These are phyloP conservation scores for Trichothecium sympodiale DNA, from an alignment of 2,329 filamentous ascomycete species.

Conservation along the genomic window DNA sequence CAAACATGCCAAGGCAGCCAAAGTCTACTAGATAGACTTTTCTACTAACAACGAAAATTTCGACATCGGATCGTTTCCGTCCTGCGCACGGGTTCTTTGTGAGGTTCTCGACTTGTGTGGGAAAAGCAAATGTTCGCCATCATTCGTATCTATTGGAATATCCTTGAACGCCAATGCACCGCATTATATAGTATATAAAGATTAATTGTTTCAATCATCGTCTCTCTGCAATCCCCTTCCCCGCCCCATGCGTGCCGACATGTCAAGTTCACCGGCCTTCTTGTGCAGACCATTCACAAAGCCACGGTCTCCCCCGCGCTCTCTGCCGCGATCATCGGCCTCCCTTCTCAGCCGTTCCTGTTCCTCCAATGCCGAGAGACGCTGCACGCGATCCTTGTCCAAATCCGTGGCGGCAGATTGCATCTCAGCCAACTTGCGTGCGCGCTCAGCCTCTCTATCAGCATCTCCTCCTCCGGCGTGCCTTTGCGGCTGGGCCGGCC, in stretches of 20 bases:
- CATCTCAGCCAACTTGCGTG: slow-evolving; percentile 61
- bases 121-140: too few relatives aligned
- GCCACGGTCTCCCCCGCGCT: slow-evolving; percentile 51
- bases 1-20: too few relatives aligned
- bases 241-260: slow-evolving; percentile 41
- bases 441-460: slow-evolving; percentile 43
- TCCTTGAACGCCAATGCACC: too few relatives aligned
- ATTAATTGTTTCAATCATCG: slow-evolving; percentile 24
- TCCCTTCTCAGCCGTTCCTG: slow-evolving; percentile 54
- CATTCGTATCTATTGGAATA: too few relatives aligned
- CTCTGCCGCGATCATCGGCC: slow-evolving; percentile 53
- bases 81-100: too few relatives aligned
- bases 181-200: too few relatives aligned
- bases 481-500: slow-evolving; percentile 10
- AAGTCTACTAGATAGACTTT: too few relatives aligned
- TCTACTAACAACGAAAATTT: too few relatives aligned
- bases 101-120: too few relatives aligned
- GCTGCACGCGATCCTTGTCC: slow-evolving; percentile 56
- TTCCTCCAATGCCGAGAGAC: slow-evolving; percentile 55
- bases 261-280: slow-evolving; percentile 39
- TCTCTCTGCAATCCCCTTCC: slow-evolving; percentile 33
- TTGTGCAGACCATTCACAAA: slow-evolving; percentile 56
- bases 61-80: too few relatives aligned
- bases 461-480: slow-evolving; percentile 11
- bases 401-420: slow-evolving; percentile 58